Evolutionary conservation across 805 yeast species (phyloP), one percentile per base, ranked within the genome.

Genomic region (Lipomyces sp.): DNA sequence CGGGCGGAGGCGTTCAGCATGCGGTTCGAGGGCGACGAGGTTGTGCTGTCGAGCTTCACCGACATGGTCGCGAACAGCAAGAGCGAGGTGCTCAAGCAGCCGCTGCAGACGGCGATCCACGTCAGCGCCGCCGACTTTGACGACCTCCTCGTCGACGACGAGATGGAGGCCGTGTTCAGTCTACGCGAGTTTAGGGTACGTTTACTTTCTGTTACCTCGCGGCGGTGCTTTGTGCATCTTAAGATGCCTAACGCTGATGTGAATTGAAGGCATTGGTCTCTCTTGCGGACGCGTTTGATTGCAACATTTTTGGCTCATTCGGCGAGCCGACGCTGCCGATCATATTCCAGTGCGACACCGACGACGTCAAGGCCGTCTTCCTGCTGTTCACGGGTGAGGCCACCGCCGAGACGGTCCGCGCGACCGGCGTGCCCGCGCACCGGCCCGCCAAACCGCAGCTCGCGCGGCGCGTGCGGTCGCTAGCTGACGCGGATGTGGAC

Each of bases 1-100:
- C 39, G 52, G 4, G 59, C 59, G 2, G 59, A 55, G 24, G 51
- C 50, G 10, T 52, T 55, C 38, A 41, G 53, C 22, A 43, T 55
- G 41, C 18, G 33, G 19, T 55, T 55, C 23, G 18, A 16, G 16
- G 36, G 28, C 4, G 43, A 43, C 26, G 43, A 47, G 23, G 46
- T 47, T 11, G 26, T 37, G 16, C 32, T 55, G 14, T 39, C 59
- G 13, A 48, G 57, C 24, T 52, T 39, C 33, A 55, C 57, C 2
- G 57, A 55, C 16, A 42, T 41, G 4, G 47, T 52, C 10, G n/a
- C 32, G 14, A 35, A 37, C 16, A 43, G 22, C 22, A 18, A 36
- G 3, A 18, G 4, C 5, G 59, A 55, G 21, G 28, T 55, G 18
- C 34, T 55, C 24, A 55, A 55, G 36, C 53, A 45, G 39, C 59